Percentiles rank a stretch among this genome's conserved stretches.
Conservation (phyloP, 345 rosid species). For the Eucalyptus erythrocorys region DNA sequence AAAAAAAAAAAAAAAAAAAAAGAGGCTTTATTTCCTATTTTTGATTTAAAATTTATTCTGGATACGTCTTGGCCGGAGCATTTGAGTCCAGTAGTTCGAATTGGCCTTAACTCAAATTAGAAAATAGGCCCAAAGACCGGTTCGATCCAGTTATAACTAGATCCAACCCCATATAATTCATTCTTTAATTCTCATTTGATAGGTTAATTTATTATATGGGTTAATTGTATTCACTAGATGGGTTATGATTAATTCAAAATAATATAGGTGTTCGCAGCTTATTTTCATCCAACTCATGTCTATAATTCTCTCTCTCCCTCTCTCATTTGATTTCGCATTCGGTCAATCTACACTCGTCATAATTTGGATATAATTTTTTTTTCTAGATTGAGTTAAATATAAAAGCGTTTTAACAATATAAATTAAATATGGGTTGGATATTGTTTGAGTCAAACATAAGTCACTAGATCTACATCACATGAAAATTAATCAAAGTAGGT, state of each 20-base stretch:
- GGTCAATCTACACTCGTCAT: too few species aligned
- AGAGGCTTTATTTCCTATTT: not conserved
- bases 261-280: not conserved
- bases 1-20: too few species aligned
- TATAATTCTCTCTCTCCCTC: not conserved
- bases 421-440: not conserved
- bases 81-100: not conserved
- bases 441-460: too few species aligned
- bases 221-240: not conserved
- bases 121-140: not conserved
- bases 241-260: not conserved
- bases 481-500: too few species aligned
- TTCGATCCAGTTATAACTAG: not conserved
- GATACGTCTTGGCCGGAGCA: not conserved
- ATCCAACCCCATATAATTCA: not conserved
- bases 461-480: not conserved
- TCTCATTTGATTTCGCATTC: too few species aligned
- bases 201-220: not conserved
- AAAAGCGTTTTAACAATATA: too few species aligned
- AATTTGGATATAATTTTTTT: too few species aligned
- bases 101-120: not conserved
- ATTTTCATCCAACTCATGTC: not conserved
- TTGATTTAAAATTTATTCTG: not conserved
- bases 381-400: not conserved
- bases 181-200: not conserved